Evolutionary conservation across 805 yeast genomes (phyloP).

Genomic region (Saturnispora saitoi): DNA sequence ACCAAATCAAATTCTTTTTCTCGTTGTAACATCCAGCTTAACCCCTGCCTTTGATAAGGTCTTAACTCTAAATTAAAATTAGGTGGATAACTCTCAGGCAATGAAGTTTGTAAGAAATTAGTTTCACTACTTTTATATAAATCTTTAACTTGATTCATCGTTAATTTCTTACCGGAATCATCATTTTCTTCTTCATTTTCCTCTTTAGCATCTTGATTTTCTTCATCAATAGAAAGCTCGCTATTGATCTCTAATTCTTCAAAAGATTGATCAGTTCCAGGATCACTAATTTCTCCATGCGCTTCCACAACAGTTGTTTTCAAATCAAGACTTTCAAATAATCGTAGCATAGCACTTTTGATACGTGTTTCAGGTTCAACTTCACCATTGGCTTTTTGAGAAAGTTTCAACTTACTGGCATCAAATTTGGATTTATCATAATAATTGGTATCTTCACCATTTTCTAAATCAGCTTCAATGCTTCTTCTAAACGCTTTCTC

Average conservation of each 20-base stretch:
- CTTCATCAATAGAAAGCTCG: constrained; percentile 6
- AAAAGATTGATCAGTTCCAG: constrained; percentile 9
- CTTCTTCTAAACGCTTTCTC: constrained; percentile 9
- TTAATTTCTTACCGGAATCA: constrained; percentile 26
- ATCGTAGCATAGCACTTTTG: constrained; percentile 8
- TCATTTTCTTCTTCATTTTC: neutral
- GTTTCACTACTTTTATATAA: constrained; percentile 64
- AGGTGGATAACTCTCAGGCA: constrained; percentile 54
- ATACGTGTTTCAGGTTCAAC: constrained; percentile 11
- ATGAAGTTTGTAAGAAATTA: constrained; percentile 33
- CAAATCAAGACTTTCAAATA: constrained; percentile 15
- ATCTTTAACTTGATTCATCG: constrained; percentile 64
- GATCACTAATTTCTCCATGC: neutral
- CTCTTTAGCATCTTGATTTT: neutral
- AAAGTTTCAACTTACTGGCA: constrained; percentile 3
- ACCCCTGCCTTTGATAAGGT: constrained; percentile 75
- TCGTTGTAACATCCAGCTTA: constrained; percentile 82
- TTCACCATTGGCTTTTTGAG: constrained; percentile 6
- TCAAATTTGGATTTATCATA: constrained; percentile 2
- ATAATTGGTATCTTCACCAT: constrained; percentile 16
- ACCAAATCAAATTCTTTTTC: constrained; percentile 53
- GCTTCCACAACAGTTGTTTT: neutral
- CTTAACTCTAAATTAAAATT: constrained; percentile 54
- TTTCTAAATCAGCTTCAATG: constrained; percentile 18
- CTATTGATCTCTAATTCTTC: constrained; percentile 14